phyloP scores from a whole-genome alignment of 805 yeast genomes.

The Spathaspora arborariae region DNA sequence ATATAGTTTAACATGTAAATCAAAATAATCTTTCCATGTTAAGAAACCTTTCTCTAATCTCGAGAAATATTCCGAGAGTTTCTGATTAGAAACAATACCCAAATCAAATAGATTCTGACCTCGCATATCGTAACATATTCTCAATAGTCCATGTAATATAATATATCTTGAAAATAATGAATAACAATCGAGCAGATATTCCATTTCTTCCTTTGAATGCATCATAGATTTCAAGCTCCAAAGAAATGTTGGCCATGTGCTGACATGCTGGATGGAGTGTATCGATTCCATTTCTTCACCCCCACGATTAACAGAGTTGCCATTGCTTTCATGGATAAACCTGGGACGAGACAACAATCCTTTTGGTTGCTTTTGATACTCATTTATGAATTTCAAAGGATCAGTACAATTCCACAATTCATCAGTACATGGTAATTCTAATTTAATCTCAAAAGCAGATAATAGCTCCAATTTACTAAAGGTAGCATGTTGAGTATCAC shows the following conservation, averaged over 20 bases:
- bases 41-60: conserved; percentile 27
- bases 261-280: neutral
- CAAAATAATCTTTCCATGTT: conserved; percentile 35
- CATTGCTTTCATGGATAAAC: neutral
- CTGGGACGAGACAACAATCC: conserved; percentile 8
- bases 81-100: conserved; percentile 29
- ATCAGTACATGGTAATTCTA: conserved; percentile 45
- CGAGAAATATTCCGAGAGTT: conserved; percentile 22
- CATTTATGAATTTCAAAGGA: conserved; percentile 16
- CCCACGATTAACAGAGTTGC: neutral
- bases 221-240: conserved; percentile 29
- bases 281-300: neutral
- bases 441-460: conserved; percentile 40
- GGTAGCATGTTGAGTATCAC: conserved; percentile 39
- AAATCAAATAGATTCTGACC: conserved; percentile 26
- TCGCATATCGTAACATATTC: conserved; percentile 29
- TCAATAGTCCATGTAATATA: conserved; percentile 32
- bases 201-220: conserved; percentile 25
- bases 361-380: conserved; percentile 23
- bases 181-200: conserved; percentile 30
- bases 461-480: conserved; percentile 26
- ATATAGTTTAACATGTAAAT: conserved; percentile 23
- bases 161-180: conserved; percentile 34
- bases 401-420: conserved; percentile 38
- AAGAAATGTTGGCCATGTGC: conserved; percentile 33